Percentiles rank a stretch among this genome's conserved stretches.
phyloP scores from a whole-genome alignment of 352 stramenopile genomes.

The Phytophthora quininea region DNA sequence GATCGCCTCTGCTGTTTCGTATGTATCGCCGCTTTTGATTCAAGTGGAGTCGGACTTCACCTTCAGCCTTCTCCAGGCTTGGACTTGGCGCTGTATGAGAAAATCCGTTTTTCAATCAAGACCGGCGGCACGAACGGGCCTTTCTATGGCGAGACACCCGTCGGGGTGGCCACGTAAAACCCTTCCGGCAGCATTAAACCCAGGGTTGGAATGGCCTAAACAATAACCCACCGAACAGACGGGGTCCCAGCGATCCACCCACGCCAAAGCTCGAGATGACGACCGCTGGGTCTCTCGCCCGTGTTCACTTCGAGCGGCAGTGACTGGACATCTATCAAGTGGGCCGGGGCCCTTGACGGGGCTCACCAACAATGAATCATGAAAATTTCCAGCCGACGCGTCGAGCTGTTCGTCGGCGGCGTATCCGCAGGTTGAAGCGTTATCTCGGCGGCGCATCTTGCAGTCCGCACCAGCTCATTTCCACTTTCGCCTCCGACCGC shows the following conservation, averaged over 20 bases:
- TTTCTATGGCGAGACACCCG: too few relatives aligned
- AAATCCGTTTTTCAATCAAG: constrained; percentile 45
- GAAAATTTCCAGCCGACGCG: constrained; percentile 34
- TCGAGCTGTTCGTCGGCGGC: constrained; percentile 9
- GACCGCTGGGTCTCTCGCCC: constrained; percentile 19
- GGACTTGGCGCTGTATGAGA: constrained; percentile 31
- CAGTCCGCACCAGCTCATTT: constrained; percentile 27
- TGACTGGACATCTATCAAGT: constrained; percentile 26
- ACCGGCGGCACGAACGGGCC: too few relatives aligned
- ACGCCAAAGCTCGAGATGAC: too few relatives aligned
- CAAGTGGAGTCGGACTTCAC: constrained; percentile 14
- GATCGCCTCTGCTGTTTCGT: constrained; percentile 17
- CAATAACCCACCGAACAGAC: too few relatives aligned
- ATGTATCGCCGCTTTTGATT: constrained; percentile 36
- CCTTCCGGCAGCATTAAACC: too few relatives aligned
- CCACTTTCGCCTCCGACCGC: constrained; percentile 15
- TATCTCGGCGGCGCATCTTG: constrained; percentile 19
- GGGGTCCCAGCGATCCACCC: too few relatives aligned
- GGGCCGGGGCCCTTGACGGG: background rate
- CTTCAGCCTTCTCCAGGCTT: constrained; percentile 1
- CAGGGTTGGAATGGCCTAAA: too few relatives aligned
- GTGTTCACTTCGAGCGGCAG: constrained; percentile 1
- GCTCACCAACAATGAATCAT: constrained; percentile 30
- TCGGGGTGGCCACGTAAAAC: too few relatives aligned
- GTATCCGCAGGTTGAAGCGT: constrained; percentile 23